Conservation (phyloP, 140 eudicot species). For the Stevia rebaudiana region DNA sequence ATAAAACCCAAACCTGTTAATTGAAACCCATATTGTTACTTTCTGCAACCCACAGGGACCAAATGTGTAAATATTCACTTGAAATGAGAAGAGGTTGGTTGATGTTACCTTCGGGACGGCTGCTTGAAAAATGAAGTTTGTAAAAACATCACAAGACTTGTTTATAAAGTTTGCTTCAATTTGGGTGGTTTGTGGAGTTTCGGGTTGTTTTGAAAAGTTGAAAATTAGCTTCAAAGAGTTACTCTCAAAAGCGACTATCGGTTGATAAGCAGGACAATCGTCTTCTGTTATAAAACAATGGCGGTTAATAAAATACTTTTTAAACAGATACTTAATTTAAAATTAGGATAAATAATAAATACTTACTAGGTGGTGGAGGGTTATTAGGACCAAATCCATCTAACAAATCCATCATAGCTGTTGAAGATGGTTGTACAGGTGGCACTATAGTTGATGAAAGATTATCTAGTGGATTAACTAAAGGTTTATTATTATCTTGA, state of each 20-base stretch:
- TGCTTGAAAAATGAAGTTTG: constrained; percentile 83
- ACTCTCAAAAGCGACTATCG: constrained; percentile 86
- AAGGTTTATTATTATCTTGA: constrained; percentile 46
- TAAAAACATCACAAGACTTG: constrained; percentile 54
- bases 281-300: constrained; percentile 38
- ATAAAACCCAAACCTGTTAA: too few species aligned
- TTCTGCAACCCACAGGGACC: too few species aligned
- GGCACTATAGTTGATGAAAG: constrained; percentile 41
- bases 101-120: constrained; percentile 90
- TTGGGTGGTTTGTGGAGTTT: constrained; percentile 50
- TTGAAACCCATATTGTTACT: too few species aligned
- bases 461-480: constrained; percentile 33
- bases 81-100: background rate
- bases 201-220: constrained; percentile 75
- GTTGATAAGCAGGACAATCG: constrained; percentile 51
- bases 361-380: constrained; percentile 52
- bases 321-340: background rate
- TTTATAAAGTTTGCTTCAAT: constrained; percentile 68
- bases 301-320: constrained; percentile 1
- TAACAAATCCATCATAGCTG: constrained; percentile 61
- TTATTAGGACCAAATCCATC: constrained; percentile 60
- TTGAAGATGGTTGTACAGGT: constrained; percentile 45
- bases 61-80: background rate
- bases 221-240: constrained; percentile 56
- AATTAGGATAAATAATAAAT: background rate